These are phyloP conservation scores for Taphrina deformans DNA, from an alignment of 1,139 yeast species.

Conservation along the genomic window DNA sequence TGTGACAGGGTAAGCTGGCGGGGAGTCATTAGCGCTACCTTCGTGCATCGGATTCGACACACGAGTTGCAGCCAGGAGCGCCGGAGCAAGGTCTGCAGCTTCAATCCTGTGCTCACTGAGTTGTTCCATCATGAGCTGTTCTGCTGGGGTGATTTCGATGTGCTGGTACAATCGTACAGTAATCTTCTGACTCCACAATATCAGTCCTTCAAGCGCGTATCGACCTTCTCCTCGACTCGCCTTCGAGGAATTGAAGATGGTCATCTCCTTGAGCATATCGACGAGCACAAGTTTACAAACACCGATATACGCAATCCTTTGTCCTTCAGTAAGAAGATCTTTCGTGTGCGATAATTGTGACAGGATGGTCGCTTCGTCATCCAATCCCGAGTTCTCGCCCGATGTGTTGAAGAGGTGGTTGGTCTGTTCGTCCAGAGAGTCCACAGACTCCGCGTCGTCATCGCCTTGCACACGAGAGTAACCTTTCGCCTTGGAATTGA, in stretches of 20 bases:
- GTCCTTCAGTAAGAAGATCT: constrained; percentile 75
- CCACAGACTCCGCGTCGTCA: constrained; percentile 76
- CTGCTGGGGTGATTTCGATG: constrained; percentile 69
- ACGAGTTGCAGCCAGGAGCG: constrained; percentile 52
- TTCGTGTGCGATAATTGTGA: constrained; percentile 78
- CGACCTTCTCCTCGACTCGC: constrained; percentile 62
- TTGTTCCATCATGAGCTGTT: constrained; percentile 82
- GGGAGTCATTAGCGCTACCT: constrained; percentile 12
- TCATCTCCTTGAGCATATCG: constrained; percentile 78
- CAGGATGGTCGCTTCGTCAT: constrained; percentile 49
- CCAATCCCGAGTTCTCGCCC: constrained; percentile 48
- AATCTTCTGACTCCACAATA: constrained; percentile 79
- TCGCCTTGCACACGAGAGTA: constrained; percentile 90
- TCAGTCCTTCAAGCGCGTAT: constrained; percentile 73
- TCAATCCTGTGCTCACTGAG: constrained; percentile 80
- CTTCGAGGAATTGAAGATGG: constrained; percentile 56
- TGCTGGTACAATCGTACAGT: constrained; percentile 77
- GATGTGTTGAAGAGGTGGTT: constrained; percentile 65
- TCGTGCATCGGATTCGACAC: constrained; percentile 49
- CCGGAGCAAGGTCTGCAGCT: constrained; percentile 65
- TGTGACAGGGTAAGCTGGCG: not conserved
- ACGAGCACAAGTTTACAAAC: constrained; percentile 71
- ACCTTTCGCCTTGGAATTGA: constrained; percentile 52
- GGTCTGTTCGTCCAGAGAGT: constrained; percentile 70
- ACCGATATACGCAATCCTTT: constrained; percentile 90